Base-by-base conservation (phyloP, 176 grass and related monocot species). In the Pharus latifolius region DNA sequence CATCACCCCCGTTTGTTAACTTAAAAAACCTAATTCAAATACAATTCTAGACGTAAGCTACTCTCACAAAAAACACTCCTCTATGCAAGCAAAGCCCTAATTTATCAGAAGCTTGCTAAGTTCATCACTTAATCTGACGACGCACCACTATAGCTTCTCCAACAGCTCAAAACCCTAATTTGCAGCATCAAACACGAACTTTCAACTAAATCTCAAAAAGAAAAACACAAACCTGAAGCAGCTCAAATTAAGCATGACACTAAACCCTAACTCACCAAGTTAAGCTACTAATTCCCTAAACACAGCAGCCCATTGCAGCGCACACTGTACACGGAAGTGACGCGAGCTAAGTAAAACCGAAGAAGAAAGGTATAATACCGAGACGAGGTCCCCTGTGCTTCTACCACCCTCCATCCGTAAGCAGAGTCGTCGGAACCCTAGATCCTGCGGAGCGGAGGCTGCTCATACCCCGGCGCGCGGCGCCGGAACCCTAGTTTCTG, bases 381-480 rank as follows among this genome's bases (percentile, higher is more conserved):
- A 83, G 74, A 33, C 60, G 72, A 78, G 60, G 78, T 85, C 75
- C 87, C 80, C 71, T 70, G 74, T n/a, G 76, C 84, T 91, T 91
- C 90, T 82, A 95, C 68, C 84, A 78, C 96, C 84, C 96, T 91
- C 96, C 96, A 99, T 99, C 85, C 90, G 96, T 85, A 83, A 87
- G 92, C 69, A 79, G 88, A 69, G 46, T 82, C 59, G 72, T 88
- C 90, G 63, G 61, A 90, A 99, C 87, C 96, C 82, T 79, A 99
- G 92, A 99, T 88, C 90, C 79, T 82, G 86, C 90, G 73, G 76
- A 60, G 69, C 71, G 82, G 72, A 79, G 70, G 70, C 74, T 42
- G 85, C 79, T 92, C 90, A 92, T 92, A 56, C 79, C 85, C 70
- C 77, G 78, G 76, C 76, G 76, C 65, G 32, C 59, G 52, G 88